phyloP scores from a whole-genome alignment of 2,329 filamentous ascomycete genomes.

The Gnomoniopsis smithogilvyi region DNA sequence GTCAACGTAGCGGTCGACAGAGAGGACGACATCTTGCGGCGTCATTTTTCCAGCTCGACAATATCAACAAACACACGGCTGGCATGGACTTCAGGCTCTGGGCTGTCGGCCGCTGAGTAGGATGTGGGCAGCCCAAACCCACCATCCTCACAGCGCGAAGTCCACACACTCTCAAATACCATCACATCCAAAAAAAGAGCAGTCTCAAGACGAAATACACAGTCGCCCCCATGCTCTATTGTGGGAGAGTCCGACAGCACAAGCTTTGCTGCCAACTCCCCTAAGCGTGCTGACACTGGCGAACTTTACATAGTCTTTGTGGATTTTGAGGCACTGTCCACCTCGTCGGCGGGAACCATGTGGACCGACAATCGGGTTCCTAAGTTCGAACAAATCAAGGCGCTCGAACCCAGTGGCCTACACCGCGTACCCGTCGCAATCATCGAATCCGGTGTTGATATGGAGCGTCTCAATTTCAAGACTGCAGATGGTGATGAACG shows the following conservation, averaged over 20 bases:
- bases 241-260: neutral
- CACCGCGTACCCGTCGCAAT: neutral
- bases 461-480: neutral
- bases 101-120: neutral
- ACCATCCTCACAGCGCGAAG: neutral
- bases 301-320: neutral
- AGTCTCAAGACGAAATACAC: neutral
- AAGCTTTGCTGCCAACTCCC: neutral
- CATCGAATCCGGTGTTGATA: neutral
- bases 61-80: neutral
- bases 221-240: neutral
- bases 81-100: neutral
- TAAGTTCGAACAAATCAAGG: neutral
- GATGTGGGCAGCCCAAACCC: neutral
- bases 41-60: neutral
- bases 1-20: neutral
- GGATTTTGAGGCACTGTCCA: neutral
- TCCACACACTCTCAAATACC: neutral
- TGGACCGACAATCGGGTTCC: neutral
- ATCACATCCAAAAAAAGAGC: neutral
- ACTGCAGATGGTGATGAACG: neutral
- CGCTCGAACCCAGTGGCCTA: neutral
- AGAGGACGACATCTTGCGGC: neutral
- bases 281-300: neutral
- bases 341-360: neutral